Conservation (phyloP, 495 filamentous ascomycete species). For the Thozetella sp. region DNA sequence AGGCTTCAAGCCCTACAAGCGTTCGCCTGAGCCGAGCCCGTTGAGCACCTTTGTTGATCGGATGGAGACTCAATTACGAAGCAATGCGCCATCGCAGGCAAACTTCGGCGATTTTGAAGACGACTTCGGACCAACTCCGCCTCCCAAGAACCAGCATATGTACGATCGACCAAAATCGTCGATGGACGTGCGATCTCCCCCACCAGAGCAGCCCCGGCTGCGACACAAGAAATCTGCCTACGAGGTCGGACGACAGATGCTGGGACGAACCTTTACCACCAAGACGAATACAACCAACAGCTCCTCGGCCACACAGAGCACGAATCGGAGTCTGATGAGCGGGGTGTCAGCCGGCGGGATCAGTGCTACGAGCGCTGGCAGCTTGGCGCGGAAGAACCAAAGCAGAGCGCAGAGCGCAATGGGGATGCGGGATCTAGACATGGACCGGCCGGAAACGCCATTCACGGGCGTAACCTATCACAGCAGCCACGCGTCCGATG, state of each 20-base stretch:
- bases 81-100: conserved; percentile 64
- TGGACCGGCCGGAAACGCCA: conserved; percentile 67
- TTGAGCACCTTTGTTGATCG: conserved; percentile 83
- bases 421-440: conserved; percentile 49
- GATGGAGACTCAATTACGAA: conserved; percentile 80
- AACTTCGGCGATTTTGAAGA: conserved; percentile 46
- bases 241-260: conserved; percentile 69
- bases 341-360: conserved; percentile 86
- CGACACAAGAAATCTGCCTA: conserved; percentile 78
- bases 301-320: conserved; percentile 74
- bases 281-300: conserved; percentile 79
- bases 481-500: conserved; percentile 77
- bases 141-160: conserved; percentile 54
- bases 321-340: conserved; percentile 89
- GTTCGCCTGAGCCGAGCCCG: conserved; percentile 57
- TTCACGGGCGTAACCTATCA: conserved; percentile 81
- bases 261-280: conserved; percentile 81
- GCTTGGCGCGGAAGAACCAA: conserved; percentile 74
- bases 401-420: conserved; percentile 52
- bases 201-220: conserved; percentile 30
- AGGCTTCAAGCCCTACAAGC: conserved; percentile 43
- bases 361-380: conserved; percentile 94
- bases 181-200: conserved; percentile 30
- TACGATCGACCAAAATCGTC: conserved; percentile 53
- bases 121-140: conserved; percentile 56